Percentiles rank a stretch among this genome's conserved stretches.
These are phyloP conservation scores for Rhinocladiella mackenziei DNA, from an alignment of 2,329 filamentous ascomycete genomes.

Conservation along the genomic window DNA sequence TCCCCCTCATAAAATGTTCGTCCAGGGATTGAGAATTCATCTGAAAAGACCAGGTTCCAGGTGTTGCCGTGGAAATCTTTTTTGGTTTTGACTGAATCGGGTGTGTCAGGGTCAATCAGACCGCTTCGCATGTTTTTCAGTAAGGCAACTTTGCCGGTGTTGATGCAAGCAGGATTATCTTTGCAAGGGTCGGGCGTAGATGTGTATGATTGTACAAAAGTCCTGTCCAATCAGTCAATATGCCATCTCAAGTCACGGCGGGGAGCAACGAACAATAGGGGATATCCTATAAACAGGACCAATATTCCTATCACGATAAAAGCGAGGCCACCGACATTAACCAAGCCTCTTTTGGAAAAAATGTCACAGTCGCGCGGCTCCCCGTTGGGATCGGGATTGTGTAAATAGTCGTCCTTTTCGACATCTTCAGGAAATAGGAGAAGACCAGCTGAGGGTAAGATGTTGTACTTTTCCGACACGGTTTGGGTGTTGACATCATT, in stretches of 20 bases:
- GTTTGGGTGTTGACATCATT: constrained; percentile 67
- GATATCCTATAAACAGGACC: constrained; percentile 65
- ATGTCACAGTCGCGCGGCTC: constrained; percentile 60
- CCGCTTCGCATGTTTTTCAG: constrained; percentile 58
- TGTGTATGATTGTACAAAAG: constrained; percentile 51
- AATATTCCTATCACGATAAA: constrained; percentile 60
- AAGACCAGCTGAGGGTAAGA: constrained; percentile 62
- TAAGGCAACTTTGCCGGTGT: constrained; percentile 48
- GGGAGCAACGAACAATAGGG: constrained; percentile 56
- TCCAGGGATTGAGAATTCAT: constrained; percentile 65
- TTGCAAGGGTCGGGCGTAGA: constrained; percentile 36
- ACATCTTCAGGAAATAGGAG: constrained; percentile 68
- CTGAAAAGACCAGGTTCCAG: constrained; percentile 65
- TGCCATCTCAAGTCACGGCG: constrained; percentile 5
- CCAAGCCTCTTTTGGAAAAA: constrained; percentile 59
- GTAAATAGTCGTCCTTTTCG: constrained; percentile 68
- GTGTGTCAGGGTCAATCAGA: constrained; percentile 66
- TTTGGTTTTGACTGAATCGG: constrained; percentile 53
- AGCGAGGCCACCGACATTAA: constrained; percentile 61
- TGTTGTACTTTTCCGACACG: constrained; percentile 70
- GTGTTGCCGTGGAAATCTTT: constrained; percentile 57
- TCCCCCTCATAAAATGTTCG: constrained; percentile 68
- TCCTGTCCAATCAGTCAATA: constrained; percentile 42
- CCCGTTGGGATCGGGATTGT: constrained; percentile 65
- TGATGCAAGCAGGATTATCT: constrained; percentile 47